Conservation (phyloP, 1,284 basidiomycete species). For the Schizophyllum commune region DNA sequence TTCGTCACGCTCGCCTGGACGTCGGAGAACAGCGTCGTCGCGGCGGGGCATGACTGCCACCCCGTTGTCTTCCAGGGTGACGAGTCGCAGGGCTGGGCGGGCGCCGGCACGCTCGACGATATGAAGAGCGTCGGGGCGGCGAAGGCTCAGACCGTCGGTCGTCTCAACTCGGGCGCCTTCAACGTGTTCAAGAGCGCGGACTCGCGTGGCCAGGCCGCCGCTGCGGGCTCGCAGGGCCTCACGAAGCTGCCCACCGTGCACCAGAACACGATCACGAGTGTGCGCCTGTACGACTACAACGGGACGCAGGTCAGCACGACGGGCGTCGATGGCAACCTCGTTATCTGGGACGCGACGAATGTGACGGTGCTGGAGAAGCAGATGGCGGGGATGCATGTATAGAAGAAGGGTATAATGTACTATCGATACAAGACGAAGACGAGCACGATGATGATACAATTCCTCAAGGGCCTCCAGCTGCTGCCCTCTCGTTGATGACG, state of each 20-base stretch:
- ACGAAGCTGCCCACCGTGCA: conserved; percentile 85
- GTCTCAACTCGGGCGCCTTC: conserved; percentile 92
- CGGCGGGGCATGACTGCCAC: conserved; percentile 97
- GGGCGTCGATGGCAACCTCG: conserved; percentile 93
- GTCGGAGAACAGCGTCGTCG: conserved; percentile 74
- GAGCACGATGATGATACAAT: not conserved
- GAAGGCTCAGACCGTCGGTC: conserved; percentile 48
- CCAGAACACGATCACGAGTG: conserved; percentile 97
- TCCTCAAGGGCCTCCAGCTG: not conserved
- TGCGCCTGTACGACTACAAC: conserved; percentile 68
- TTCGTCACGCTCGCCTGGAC: conserved; percentile 82
- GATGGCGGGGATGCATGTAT: conserved; percentile 44
- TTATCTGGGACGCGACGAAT: conserved; percentile 79
- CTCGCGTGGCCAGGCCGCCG: conserved; percentile 63
- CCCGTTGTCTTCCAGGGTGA: conserved; percentile 81
- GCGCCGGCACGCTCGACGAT: conserved; percentile 81
- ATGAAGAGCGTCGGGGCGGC: conserved; percentile 37
- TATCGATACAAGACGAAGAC: conserved; percentile 6
- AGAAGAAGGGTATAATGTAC: conserved; percentile 2
- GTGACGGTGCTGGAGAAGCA: conserved; percentile 32
- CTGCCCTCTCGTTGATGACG: conserved; percentile 79
- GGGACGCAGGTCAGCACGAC: conserved; percentile 77
- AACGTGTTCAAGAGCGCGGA: conserved; percentile 94
- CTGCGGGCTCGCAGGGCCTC: conserved; percentile 36
- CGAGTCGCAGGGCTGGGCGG: conserved; percentile 59